Evolutionary conservation across 2,329 filamentous ascomycete species (phyloP).

Genomic region (Hymenoscyphus infarciens): DNA sequence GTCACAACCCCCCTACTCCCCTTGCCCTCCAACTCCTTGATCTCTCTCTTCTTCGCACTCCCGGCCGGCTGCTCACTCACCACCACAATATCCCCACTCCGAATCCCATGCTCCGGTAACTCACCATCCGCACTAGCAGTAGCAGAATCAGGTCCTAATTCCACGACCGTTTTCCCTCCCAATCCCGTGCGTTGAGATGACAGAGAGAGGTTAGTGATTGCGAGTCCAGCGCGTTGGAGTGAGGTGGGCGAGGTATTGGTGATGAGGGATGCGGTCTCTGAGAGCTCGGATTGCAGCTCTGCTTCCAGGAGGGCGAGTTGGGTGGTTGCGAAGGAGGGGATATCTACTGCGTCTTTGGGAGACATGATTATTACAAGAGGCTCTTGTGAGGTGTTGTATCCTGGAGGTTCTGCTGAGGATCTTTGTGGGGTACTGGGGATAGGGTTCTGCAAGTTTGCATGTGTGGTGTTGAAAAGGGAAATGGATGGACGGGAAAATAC

Average conservation of each 20-base stretch:
- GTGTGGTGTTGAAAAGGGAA: background rate
- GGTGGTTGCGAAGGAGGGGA: slow-evolving; percentile 64
- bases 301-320: slow-evolving; percentile 68
- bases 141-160: slow-evolving; percentile 72
- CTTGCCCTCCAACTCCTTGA: slow-evolving; percentile 64
- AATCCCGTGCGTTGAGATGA: slow-evolving; percentile 79
- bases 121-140: slow-evolving; percentile 44
- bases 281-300: slow-evolving; percentile 70
- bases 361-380: slow-evolving; percentile 29
- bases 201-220: slow-evolving; percentile 71
- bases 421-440: background rate
- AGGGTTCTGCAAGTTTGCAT: too few species aligned
- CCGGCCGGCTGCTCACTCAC: slow-evolving; percentile 73
- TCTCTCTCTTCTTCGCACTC: slow-evolving; percentile 57
- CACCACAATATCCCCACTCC: slow-evolving; percentile 74
- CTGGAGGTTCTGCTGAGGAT: background rate
- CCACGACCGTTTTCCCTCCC: slow-evolving; percentile 85
- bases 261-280: slow-evolving; percentile 65
- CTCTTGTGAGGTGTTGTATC: background rate
- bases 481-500: background rate
- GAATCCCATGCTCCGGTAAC: slow-evolving; percentile 71
- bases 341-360: slow-evolving; percentile 46
- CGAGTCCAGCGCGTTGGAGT: slow-evolving; percentile 74
- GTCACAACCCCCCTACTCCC: slow-evolving; percentile 70
- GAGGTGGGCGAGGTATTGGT: slow-evolving; percentile 63